These are phyloP conservation scores for Actinomortierella ambigua DNA, from an alignment of 371 early-diverging fungal genomes.

Conservation along the genomic window DNA sequence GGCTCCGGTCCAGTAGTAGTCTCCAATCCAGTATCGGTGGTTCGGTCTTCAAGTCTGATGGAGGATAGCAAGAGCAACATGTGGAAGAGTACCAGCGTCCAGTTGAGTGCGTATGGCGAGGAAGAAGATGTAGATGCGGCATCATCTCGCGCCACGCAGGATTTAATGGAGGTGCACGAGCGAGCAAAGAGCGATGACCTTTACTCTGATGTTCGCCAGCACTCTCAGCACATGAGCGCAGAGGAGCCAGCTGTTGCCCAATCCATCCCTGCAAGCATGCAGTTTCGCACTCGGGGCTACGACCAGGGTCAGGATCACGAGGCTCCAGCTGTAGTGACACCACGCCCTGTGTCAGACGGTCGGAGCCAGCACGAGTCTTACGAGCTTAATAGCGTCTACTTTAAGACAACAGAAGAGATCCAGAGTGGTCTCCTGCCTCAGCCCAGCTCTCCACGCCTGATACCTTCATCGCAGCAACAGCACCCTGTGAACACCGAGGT, in stretches of 20 bases:
- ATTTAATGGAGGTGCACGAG: background rate
- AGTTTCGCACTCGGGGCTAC: conserved; percentile 3
- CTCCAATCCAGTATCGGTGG: conserved; percentile 13
- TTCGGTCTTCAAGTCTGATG: conserved; percentile 2
- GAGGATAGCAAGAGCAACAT: background rate
- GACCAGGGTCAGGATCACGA: conserved; percentile 6
- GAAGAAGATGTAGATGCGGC: conserved; percentile 9
- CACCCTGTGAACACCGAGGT: background rate
- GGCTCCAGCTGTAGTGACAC: background rate
- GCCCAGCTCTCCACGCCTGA: background rate
- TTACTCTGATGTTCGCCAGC: background rate
- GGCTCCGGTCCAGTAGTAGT: conserved; percentile 23
- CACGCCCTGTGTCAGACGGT: background rate
- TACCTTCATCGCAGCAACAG: background rate
- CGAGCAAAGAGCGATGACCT: conserved; percentile 8
- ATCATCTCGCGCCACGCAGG: background rate
- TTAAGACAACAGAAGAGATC: conserved; percentile 18
- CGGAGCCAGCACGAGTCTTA: conserved; percentile 9
- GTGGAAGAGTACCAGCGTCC: conserved; percentile 14
- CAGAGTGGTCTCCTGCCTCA: background rate
- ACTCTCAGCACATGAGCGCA: conserved; percentile 10
- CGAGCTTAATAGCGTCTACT: conserved; percentile 22
- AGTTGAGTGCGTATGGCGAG: conserved; percentile 28
- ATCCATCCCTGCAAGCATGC: conserved; percentile 4
- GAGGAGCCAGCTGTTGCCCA: conserved; percentile 6